Evolutionary conservation across 495 filamentous ascomycete species (phyloP).

Genomic region (Hyaloscypha finlandica): DNA sequence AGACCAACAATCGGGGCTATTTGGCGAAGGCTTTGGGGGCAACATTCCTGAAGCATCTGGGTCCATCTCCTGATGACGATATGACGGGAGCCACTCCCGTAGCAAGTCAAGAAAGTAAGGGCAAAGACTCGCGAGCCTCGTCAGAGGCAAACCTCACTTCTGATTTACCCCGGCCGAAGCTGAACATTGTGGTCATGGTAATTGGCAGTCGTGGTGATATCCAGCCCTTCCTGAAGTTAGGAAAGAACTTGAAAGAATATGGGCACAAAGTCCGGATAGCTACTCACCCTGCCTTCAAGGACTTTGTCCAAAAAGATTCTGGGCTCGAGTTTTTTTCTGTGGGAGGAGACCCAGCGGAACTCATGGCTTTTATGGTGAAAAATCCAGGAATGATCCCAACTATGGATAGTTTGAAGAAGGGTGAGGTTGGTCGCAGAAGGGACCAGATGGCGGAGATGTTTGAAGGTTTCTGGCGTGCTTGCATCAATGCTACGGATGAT

Average conservation of each 20-base stretch:
- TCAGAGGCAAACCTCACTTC: conserved; percentile 22
- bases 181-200: conserved; percentile 81
- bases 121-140: conserved; percentile 21
- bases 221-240: conserved; percentile 74
- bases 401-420: conserved; percentile 62
- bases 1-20: conserved; percentile 61
- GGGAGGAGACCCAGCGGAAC: conserved; percentile 69
- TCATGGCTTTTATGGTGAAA: conserved; percentile 85
- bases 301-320: conserved; percentile 64
- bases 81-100: neutral
- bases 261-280: conserved; percentile 72
- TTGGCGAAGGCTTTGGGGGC: conserved; percentile 69
- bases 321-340: conserved; percentile 72
- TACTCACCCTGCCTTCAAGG: conserved; percentile 66
- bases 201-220: conserved; percentile 77
- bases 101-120: conserved; percentile 22
- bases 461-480: conserved; percentile 62
- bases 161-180: conserved; percentile 41
- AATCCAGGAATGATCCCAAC: conserved; percentile 72
- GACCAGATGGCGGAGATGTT: conserved; percentile 65
- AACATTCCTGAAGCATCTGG: conserved; percentile 46
- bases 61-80: neutral
- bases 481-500: conserved; percentile 56
- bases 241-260: conserved; percentile 67
- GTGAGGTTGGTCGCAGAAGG: conserved; percentile 61